phyloP scores from a whole-genome alignment of 352 stramenopile species.

The Phytophthora tentaculata region DNA sequence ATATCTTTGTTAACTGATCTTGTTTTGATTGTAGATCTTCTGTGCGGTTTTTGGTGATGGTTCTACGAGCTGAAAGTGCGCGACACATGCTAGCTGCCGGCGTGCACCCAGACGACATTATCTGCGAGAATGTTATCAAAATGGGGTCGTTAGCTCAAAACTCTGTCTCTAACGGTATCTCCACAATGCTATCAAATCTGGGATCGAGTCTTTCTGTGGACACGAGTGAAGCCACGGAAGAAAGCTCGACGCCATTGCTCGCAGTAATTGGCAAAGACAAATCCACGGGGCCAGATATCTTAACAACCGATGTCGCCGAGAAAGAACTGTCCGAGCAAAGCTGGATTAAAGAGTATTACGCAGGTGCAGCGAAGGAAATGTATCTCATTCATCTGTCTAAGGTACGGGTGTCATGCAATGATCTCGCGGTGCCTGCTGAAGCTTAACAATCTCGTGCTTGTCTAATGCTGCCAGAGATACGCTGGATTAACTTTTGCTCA shows the following conservation, averaged over 20 bases:
- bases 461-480: slow-evolving; percentile 55
- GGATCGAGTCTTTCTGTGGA: slow-evolving; percentile 79
- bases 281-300: slow-evolving; percentile 30
- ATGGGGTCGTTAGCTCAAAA: slow-evolving; percentile 88
- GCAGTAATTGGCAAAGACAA: slow-evolving; percentile 39
- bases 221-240: slow-evolving; percentile 23
- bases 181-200: slow-evolving; percentile 88
- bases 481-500: slow-evolving; percentile 73
- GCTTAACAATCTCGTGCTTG: background rate
- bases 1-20: slow-evolving; percentile 6
- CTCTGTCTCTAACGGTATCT: slow-evolving; percentile 72
- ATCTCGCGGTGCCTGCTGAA: background rate
- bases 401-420: slow-evolving; percentile 26
- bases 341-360: slow-evolving; percentile 83
- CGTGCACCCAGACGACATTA: slow-evolving; percentile 78
- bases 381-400: slow-evolving; percentile 85
- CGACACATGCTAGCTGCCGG: slow-evolving; percentile 82
- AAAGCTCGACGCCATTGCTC: slow-evolving; percentile 18
- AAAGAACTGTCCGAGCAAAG: slow-evolving; percentile 21
- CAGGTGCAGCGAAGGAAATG: slow-evolving; percentile 83
- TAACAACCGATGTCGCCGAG: slow-evolving; percentile 25
- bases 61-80: slow-evolving; percentile 76
- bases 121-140: slow-evolving; percentile 91
- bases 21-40: slow-evolving; percentile 40
- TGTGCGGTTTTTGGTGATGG: slow-evolving; percentile 78